These are phyloP conservation scores for Thelephora ganbajun DNA, from an alignment of 768 basidiomycete genomes.

Conservation along the genomic window DNA sequence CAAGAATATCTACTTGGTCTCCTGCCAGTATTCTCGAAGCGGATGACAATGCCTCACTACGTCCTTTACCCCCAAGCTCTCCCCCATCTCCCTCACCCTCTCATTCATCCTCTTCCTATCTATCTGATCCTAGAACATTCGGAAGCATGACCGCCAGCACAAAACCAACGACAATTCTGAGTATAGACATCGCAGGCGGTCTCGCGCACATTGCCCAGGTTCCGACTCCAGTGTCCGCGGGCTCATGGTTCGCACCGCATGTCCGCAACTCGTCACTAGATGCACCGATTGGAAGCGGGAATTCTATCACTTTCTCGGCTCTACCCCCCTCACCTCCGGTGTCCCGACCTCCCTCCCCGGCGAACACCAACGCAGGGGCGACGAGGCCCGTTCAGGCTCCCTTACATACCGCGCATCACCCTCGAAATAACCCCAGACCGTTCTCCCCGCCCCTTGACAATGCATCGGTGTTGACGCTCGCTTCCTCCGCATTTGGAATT, in stretches of 20 bases:
- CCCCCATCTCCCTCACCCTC: slow-evolving; percentile 83
- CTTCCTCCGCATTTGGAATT: slow-evolving; percentile 81
- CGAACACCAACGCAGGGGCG: slow-evolving; percentile 13
- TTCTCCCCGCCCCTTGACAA: slow-evolving; percentile 85
- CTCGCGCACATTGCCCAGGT: slow-evolving; percentile 90
- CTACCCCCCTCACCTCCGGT: slow-evolving; percentile 33
- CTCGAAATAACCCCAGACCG: slow-evolving; percentile 90
- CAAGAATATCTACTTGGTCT: slow-evolving; percentile 69
- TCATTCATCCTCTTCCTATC: slow-evolving; percentile 69
- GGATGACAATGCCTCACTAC: slow-evolving; percentile 88
- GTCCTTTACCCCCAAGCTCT: slow-evolving; percentile 78
- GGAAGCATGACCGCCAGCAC: slow-evolving; percentile 77
- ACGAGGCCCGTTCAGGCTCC: slow-evolving; percentile 60
- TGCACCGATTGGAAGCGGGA: slow-evolving; percentile 26
- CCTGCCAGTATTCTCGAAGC: slow-evolving; percentile 67
- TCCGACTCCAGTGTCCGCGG: slow-evolving; percentile 43
- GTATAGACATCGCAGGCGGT: slow-evolving; percentile 71
- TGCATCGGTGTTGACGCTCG: slow-evolving; percentile 84
- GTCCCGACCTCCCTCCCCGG: slow-evolving; percentile 25
- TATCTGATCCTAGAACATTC: slow-evolving; percentile 72
- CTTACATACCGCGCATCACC: slow-evolving; percentile 82
- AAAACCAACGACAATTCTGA: slow-evolving; percentile 90
- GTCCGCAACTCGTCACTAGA: slow-evolving; percentile 38
- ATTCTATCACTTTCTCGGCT: slow-evolving; percentile 64
- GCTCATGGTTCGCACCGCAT: slow-evolving; percentile 43